Evolutionary conservation across 176 grass and related monocot genomes (phyloP).

Genomic region (Canna indica): DNA sequence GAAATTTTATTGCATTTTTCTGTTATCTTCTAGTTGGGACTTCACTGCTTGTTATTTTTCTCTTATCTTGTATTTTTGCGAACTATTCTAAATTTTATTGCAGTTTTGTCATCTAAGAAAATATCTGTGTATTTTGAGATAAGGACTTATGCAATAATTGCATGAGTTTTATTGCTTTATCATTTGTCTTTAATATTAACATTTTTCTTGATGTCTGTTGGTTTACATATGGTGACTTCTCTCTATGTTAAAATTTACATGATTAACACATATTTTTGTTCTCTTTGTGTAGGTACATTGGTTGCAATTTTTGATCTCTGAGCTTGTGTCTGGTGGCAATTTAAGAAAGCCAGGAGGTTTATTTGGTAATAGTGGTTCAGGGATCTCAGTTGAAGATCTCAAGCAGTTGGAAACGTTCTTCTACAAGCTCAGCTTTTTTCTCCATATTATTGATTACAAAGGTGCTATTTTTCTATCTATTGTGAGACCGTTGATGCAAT

Average conservation of each 20-base stretch:
- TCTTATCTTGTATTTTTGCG: too few species aligned
- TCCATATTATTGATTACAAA: conserved; percentile 99
- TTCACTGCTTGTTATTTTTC: too few species aligned
- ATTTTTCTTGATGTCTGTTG: background rate
- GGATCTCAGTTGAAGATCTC: conserved; percentile 89
- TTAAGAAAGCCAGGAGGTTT: conserved; percentile 88
- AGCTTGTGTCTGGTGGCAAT: conserved; percentile 94
- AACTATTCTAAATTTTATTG: background rate
- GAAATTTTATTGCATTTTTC: too few species aligned
- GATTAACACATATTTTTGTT: background rate
- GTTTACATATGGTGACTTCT: background rate
- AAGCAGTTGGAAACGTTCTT: conserved; percentile 97
- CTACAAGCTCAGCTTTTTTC: conserved; percentile 97
- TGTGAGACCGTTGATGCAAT: background rate
- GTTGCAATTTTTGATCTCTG: conserved; percentile 93
- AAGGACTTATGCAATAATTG: conserved; percentile 4
- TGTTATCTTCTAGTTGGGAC: too few species aligned
- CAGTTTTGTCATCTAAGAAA: conserved; percentile 1
- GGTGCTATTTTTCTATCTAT: conserved; percentile 24
- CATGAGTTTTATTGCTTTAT: background rate
- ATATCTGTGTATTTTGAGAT: background rate
- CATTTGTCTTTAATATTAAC: background rate
- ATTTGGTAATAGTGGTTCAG: conserved; percentile 96
- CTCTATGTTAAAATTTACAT: background rate
- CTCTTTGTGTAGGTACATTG: conserved; percentile 71